phyloP scores from a whole-genome alignment of 805 yeast species.

The Suhomyces xylopsoci region DNA sequence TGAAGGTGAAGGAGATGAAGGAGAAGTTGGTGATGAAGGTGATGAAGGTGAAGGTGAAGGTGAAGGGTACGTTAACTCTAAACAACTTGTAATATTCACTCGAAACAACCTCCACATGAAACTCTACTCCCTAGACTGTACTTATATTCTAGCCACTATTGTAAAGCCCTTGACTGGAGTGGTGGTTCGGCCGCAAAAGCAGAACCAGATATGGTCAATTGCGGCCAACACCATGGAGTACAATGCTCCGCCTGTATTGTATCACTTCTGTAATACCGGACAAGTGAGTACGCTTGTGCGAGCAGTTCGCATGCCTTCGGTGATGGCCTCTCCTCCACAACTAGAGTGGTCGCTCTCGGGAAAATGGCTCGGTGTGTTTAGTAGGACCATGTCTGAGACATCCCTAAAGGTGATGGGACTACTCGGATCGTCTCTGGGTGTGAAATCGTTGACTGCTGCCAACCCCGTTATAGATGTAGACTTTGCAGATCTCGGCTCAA shows the following conservation, averaged over 20 bases:
- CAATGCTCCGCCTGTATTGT: constrained; percentile 14
- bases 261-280: constrained; percentile 34
- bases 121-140: constrained; percentile 37
- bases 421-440: constrained; percentile 15
- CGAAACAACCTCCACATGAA: constrained; percentile 23
- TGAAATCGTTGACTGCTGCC: not conserved
- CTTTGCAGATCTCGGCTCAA: not conserved
- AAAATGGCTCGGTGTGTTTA: constrained; percentile 30
- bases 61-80: constrained; percentile 29
- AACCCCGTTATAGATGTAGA: not conserved
- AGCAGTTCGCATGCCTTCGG: constrained; percentile 17
- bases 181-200: constrained; percentile 15
- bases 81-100: constrained; percentile 33
- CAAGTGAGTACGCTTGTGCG: constrained; percentile 25
- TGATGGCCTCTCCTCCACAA: constrained; percentile 7
- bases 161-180: constrained; percentile 28
- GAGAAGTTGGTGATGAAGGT: too few species aligned
- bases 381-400: constrained; percentile 25
- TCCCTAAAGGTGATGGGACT: constrained; percentile 24
- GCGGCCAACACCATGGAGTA: constrained; percentile 23
- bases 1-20: constrained; percentile 4
- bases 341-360: constrained; percentile 35
- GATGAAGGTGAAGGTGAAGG: constrained; percentile 4
- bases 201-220: constrained; percentile 30
- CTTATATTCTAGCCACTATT: constrained; percentile 28